phyloP scores from a whole-genome alignment of 2,329 filamentous ascomycete genomes.

The Beauveria sp. region DNA sequence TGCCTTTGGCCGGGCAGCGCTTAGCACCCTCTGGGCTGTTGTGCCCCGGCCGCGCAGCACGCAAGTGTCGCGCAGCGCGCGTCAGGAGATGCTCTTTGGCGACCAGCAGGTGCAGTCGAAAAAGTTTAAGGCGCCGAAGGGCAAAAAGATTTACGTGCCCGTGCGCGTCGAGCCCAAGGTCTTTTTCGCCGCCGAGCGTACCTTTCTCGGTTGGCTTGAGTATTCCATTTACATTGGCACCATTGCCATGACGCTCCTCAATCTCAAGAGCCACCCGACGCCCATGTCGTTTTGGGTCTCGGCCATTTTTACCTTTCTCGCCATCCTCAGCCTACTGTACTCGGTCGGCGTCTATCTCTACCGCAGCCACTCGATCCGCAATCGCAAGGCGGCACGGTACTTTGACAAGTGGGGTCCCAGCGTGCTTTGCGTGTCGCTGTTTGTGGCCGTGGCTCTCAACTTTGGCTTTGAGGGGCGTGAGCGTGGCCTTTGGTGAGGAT shows the following conservation, averaged over 20 bases:
- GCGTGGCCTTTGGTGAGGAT: conserved; percentile 42
- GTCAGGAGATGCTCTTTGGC: conserved; percentile 46
- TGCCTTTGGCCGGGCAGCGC: conserved; percentile 33
- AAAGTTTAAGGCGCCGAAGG: conserved; percentile 65
- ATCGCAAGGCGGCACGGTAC: conserved; percentile 77
- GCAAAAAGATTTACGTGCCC: conserved; percentile 91
- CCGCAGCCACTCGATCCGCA: conserved; percentile 77
- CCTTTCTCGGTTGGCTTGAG: conserved; percentile 94
- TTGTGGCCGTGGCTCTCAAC: conserved; percentile 69
- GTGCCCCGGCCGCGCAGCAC: conserved; percentile 48
- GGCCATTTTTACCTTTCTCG: conserved; percentile 74
- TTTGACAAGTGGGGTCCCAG: conserved; percentile 86
- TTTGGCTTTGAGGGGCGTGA: conserved; percentile 71
- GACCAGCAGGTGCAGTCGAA: conserved; percentile 47
- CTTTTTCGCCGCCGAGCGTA: conserved; percentile 91
- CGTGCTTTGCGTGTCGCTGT: conserved; percentile 63
- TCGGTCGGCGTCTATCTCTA: conserved; percentile 79
- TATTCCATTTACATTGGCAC: conserved; percentile 91
- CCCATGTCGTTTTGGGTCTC: conserved; percentile 58
- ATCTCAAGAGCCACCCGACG: conserved; percentile 60
- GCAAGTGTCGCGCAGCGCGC: conserved; percentile 50
- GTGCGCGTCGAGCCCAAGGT: conserved; percentile 96
- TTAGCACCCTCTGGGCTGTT: conserved; percentile 40
- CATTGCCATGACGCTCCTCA: conserved; percentile 75
- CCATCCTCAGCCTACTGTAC: conserved; percentile 72